These are phyloP conservation scores for Haplographium delicatum DNA, from an alignment of 495 filamentous ascomycete species.

Conservation along the genomic window DNA sequence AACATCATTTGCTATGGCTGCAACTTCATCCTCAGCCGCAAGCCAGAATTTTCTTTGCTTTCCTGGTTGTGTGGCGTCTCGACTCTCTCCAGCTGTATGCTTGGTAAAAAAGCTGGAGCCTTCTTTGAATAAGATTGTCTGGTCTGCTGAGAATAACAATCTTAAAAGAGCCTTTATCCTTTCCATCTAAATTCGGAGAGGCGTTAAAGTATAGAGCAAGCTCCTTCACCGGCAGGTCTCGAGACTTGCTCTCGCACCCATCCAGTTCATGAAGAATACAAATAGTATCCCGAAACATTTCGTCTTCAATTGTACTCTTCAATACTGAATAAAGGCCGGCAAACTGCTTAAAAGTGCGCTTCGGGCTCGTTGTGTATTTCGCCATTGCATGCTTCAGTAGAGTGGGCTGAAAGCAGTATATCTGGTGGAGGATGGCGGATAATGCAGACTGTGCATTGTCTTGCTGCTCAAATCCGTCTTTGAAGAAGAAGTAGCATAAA, in stretches of 20 bases:
- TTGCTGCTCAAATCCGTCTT: slow-evolving; percentile 33
- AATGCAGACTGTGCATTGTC: neutral
- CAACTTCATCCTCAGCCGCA: neutral
- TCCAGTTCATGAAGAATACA: slow-evolving; percentile 2
- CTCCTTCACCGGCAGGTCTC: neutral
- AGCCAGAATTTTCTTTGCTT: neutral
- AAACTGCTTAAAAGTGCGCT: neutral
- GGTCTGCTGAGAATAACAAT: neutral
- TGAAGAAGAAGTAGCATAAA: slow-evolving; percentile 55
- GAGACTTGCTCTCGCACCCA: neutral
- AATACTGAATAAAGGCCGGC: neutral
- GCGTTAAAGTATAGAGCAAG: neutral
- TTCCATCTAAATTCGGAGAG: neutral
- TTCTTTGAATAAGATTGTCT: neutral
- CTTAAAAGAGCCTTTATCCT: neutral
- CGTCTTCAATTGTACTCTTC: neutral
- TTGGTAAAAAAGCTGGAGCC: neutral
- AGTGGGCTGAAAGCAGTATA: neutral
- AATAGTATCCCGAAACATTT: slow-evolving; percentile 1
- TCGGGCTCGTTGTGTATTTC: neutral
- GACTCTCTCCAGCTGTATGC: neutral
- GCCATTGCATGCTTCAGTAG: slow-evolving; percentile 1
- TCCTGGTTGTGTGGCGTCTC: too few species aligned
- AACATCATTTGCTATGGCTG: neutral
- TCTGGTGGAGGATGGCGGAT: neutral